Evolutionary conservation across 108 stramenopile genomes (phyloP), one percentile per base, ranked within the genome.

Genomic region (Skeletonema potamos): DNA sequence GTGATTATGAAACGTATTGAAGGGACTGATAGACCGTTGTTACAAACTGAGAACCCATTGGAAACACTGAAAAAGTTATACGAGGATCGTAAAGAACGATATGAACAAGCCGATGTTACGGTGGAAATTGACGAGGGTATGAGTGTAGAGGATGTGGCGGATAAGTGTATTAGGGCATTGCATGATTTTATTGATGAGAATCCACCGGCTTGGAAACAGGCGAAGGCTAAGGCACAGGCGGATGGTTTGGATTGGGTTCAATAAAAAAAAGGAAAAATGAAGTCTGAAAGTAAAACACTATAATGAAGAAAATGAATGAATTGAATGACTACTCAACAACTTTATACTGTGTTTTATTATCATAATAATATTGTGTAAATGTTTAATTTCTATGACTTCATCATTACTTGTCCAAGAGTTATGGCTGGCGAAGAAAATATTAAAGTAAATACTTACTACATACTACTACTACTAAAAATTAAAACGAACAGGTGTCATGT

Each of bases 101-200:
- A 97, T 79, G 79, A 73, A 44, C 89, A 92, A 68, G 92, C 94
- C 7, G 96, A 97, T 79, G 76, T 97, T 1, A 71, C 67, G 22
- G 72, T 97, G 58, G 82, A 89, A 56, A 68, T 96, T 30, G 57
- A 65, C 0, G 77, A 71, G 28, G 81, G 81, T 30, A 87, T 90
- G 86, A 74, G 80, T 48, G 73, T 76, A 51, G 72, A 74, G 0
- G 72, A 34, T 9, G 84, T 81, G 15, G 86, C 86, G 7, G 86
- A 91, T 43, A 36, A 37, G 63, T 70, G 89, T 58, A 70, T 97
- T 13, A 62, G 71, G 28, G 82, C 89, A 1, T 46, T 92, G 15
- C 89, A 95, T 74, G 83, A 95, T 59, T 95, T 92, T 68, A 94
- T 97, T 72, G 92, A 92, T 71, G 90, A 94, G 27, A 95, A 97